Base-by-base conservation (phyloP, 176 grass and related monocot species). In the Otatea glauca region DNA sequence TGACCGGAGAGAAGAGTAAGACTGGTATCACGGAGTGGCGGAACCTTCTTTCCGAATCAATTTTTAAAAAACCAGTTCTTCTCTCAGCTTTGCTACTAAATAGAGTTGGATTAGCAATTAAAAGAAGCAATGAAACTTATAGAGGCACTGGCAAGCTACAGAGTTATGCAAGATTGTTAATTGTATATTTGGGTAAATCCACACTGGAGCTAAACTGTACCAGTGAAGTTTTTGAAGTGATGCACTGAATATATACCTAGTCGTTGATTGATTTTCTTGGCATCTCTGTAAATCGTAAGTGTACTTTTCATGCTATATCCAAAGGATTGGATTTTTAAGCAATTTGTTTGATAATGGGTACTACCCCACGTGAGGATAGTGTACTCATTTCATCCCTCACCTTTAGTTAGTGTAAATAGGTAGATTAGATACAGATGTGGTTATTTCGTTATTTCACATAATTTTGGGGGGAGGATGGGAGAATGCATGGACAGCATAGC, bases 201-300 rank as follows among this genome's bases (percentile, higher is more conserved):
- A 76, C 42, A 2, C 42, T 43, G 29, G 63, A 60, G 51, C 14
- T 62, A 63, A 43, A 83, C 3, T 44, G 23, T 48, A 63, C 17
- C 34, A 20, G 21, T 47, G 47, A 72, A 83, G 6, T 14, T 55
- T 89, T 35, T 61, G 14, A 74, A 59, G 41, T 25, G 18, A 75
- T 74, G 5, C 39, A 62, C 14, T 69, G 35, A 67, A 65, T 74
- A 50, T 43, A 16, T 56, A 27, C 13, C 7, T 48, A n/a, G 13
- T 70, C 71, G 1, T 71, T 72, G 25, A 29, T 18, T 62, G n/a
- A 18, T 21, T 76, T 55, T 73, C 5, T 60, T 70, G 9, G 6
- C 49, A 59, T 58, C 16, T 59, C 48, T 76, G 35, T 67, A 59
- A 59, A 37, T 60, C 11, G 13, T 3, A 1, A 27, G 70, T 68